phyloP scores from a whole-genome alignment of 805 yeast species.

The Yamadazyma phyllophila region DNA sequence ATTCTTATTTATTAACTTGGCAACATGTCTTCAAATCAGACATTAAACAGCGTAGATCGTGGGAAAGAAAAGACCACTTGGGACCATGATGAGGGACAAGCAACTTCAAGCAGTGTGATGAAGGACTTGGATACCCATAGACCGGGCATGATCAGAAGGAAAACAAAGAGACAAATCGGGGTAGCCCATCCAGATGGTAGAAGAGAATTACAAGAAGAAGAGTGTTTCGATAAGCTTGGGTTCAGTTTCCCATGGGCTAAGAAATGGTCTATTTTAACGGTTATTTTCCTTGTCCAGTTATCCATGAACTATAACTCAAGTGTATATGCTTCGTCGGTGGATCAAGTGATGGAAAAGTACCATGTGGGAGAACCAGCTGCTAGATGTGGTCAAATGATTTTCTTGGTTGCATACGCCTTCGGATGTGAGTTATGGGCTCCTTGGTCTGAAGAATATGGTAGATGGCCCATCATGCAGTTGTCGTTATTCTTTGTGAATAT shows the following conservation, averaged over 20 bases:
- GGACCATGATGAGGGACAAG: conserved; percentile 9
- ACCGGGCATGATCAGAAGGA: conserved; percentile 7
- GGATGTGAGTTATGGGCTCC: conserved; percentile 38
- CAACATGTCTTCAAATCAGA: conserved; percentile 14
- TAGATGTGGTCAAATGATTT: conserved; percentile 27
- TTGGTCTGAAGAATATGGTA: conserved; percentile 34
- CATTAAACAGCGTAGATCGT: conserved; percentile 10
- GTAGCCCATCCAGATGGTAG: conserved; percentile 23
- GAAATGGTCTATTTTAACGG: conserved; percentile 37
- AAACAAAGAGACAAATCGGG: conserved; percentile 16
- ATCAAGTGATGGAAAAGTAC: conserved; percentile 22
- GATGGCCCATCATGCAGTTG: conserved; percentile 33
- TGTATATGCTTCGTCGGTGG: conserved; percentile 27
- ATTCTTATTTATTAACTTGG: neutral
- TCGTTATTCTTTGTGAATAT: conserved; percentile 28
- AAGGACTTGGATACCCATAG: neutral
- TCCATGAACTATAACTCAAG: conserved; percentile 43
- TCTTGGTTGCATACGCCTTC: conserved; percentile 29
- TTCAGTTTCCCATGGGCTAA: conserved; percentile 26
- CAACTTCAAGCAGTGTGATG: neutral
- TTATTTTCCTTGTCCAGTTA: conserved; percentile 35
- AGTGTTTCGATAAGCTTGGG: conserved; percentile 36
- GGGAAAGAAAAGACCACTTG: conserved; percentile 9
- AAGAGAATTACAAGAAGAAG: conserved; percentile 29
- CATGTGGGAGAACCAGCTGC: conserved; percentile 22